Percentiles rank a stretch among this genome's conserved stretches.
Conservation (phyloP, 192 early-diverging fungal genomes). For the Polychytrium aggregatum region DNA sequence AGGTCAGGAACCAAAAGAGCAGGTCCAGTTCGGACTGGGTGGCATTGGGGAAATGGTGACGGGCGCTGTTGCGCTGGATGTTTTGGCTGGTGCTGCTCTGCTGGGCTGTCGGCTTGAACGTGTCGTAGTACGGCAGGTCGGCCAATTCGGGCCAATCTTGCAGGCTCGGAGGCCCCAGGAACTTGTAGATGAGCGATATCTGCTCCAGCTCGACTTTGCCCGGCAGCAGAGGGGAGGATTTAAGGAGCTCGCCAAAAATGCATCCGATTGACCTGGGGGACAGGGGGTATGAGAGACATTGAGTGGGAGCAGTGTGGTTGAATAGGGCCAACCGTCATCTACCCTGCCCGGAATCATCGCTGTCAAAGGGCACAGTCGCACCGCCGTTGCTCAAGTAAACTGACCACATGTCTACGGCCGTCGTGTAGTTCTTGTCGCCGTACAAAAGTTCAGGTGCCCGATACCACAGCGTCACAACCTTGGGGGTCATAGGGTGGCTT, state of each 20-base stretch:
- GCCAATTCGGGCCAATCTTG: constrained; percentile 69
- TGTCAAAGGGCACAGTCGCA: too few species aligned
- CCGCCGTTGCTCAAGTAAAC: not conserved
- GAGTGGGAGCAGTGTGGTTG: too few species aligned
- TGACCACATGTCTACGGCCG: constrained; percentile 75
- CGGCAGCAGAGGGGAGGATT: constrained; percentile 59
- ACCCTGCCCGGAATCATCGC: too few species aligned
- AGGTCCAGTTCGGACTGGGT: constrained; percentile 44
- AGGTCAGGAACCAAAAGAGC: constrained; percentile 59
- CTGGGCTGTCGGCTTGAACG: constrained; percentile 45
- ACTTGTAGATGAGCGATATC: constrained; percentile 68
- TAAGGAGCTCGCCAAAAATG: constrained; percentile 88
- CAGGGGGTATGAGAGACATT: not conserved
- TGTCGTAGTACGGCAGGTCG: constrained; percentile 46
- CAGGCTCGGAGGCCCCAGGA: constrained; percentile 78
- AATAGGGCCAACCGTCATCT: too few species aligned
- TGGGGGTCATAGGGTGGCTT: constrained; percentile 64
- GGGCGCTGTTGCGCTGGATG: constrained; percentile 50
- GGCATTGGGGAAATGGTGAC: constrained; percentile 37
- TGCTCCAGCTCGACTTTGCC: constrained; percentile 86
- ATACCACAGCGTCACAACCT: constrained; percentile 97
- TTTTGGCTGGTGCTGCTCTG: too few species aligned
- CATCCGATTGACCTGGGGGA: constrained; percentile 79
- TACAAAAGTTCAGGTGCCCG: constrained; percentile 85
- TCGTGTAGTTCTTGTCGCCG: constrained; percentile 80